Evolutionary conservation across 2,329 filamentous ascomycete genomes (phyloP).

Genomic region (Fusarium lyarnte): DNA sequence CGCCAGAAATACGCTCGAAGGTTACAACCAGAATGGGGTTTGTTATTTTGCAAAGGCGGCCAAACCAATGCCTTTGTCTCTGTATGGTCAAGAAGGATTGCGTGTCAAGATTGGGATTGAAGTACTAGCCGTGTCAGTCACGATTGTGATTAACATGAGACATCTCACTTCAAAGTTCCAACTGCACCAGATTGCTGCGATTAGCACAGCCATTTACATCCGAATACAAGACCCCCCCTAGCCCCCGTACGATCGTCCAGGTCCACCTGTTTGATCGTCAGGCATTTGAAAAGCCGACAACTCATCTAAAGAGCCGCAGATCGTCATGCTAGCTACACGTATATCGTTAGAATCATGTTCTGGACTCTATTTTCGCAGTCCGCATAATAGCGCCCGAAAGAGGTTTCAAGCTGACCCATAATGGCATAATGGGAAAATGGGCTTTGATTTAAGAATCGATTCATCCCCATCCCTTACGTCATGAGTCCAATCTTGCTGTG

Average conservation of each 20-base stretch:
- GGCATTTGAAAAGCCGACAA: slow-evolving; percentile 30
- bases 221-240: background rate
- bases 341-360: slow-evolving; percentile 5
- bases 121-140: background rate
- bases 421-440: slow-evolving; percentile 30
- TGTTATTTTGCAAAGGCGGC: slow-evolving; percentile 1
- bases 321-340: slow-evolving; percentile 19
- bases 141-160: slow-evolving; percentile 11
- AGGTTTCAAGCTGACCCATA: slow-evolving; percentile 21
- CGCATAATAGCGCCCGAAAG: slow-evolving; percentile 7
- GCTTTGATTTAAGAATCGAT: slow-evolving; percentile 6
- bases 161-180: slow-evolving; percentile 12
- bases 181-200: background rate
- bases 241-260: slow-evolving; percentile 24
- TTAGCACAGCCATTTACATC: background rate
- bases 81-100: slow-evolving; percentile 14
- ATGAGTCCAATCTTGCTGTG: slow-evolving; percentile 8
- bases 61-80: background rate
- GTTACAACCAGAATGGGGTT: slow-evolving; percentile 23
- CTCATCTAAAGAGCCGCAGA: slow-evolving; percentile 26
- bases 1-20: slow-evolving; percentile 11
- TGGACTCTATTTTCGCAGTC: slow-evolving; percentile 10
- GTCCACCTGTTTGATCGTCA: slow-evolving; percentile 38
- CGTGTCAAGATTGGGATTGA: slow-evolving; percentile 33
- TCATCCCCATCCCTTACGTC: slow-evolving; percentile 34